Base-by-base conservation (phyloP, 2,329 filamentous ascomycete genomes). In the Arthroderma sp. region DNA sequence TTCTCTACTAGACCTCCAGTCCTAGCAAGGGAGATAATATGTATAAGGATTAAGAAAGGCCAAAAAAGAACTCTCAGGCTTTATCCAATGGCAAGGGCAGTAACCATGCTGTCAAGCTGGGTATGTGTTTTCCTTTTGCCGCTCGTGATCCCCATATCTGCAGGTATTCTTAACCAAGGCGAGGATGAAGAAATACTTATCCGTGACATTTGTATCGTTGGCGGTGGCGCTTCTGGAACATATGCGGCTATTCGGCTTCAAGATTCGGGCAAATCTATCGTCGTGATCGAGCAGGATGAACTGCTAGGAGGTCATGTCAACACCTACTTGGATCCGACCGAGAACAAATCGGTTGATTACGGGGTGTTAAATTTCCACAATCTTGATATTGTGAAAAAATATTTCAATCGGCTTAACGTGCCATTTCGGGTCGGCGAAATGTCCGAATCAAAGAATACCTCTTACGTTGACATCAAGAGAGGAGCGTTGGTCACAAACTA, bases 181-280 rank as follows among this genome's bases (percentile, higher is more conserved):
- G 32, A 34, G 11, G 32, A 34, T 34, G 8, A 2, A 2, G 11
- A 34, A 34, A 34, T 34, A 2, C 32, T 34, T 34, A 9, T 34
- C 32, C 32, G 11, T 3, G 57, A 61, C 49, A 52, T 62, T 6
- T 48, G 43, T 28, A 55, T 61, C 27, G 52, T 62, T 29, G 60
- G 59, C 31, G 58, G 58, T 28, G 58, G 57, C 11, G 47, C 53
- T 1, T 49, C 54, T 0, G 60, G 57, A 6, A 58, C 56, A 1
- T 61, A 58, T 42, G 53, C 57, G 5, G 59, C 60, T 5, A 45
- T 60, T 9, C 48, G 49, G 2, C 49, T 62, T 7, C 52, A 47
- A 29, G 52, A 58, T 36, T 41, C 50, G 40, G 52, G 53, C 7
- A 52, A 53, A 11, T 55, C 48, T 3, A 52, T 60, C 7, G 50